A percentile compares a stretch with the other conserved stretches of the same genome.
Evolutionary conservation across 768 basidiomycete genomes (phyloP).

Genomic region (Holtermannia corniformis): DNA sequence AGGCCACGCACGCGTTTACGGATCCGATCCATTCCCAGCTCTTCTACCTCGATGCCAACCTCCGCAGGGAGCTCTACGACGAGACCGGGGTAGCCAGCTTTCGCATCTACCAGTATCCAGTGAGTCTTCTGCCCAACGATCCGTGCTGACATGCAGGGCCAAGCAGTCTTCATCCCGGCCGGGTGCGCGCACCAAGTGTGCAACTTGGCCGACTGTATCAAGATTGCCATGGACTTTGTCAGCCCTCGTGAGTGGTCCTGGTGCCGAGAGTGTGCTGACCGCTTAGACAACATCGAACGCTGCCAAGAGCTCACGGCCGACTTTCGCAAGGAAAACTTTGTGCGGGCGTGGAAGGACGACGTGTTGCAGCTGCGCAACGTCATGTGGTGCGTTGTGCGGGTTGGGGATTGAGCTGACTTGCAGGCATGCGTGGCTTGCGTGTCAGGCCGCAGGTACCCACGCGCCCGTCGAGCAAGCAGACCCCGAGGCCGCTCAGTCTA

Average conservation of each 20-base stretch:
- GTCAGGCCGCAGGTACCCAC: too few relatives aligned
- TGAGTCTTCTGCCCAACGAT: constrained; percentile 15
- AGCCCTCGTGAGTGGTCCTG: constrained; percentile 50
- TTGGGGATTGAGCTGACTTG: not conserved
- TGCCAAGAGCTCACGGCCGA: constrained; percentile 79
- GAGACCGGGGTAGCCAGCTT: constrained; percentile 64
- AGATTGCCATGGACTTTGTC: constrained; percentile 90
- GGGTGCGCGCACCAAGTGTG: constrained; percentile 60
- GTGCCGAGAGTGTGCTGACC: not conserved
- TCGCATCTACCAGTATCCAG: constrained; percentile 79
- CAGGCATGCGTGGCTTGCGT: not conserved
- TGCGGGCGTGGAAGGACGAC: constrained; percentile 86
- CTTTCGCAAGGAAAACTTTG: constrained; percentile 81
- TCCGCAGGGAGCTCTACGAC: constrained; percentile 60
- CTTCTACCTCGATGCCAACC: constrained; percentile 64
- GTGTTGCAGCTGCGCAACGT: constrained; percentile 81
- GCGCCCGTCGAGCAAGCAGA: too few relatives aligned
- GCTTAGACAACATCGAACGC: constrained; percentile 64
- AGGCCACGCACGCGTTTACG: constrained; percentile 18
- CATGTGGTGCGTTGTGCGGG: constrained; percentile 59
- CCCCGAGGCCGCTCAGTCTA: too few relatives aligned
- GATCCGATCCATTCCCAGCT: constrained; percentile 90
- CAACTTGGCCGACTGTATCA: constrained; percentile 89
- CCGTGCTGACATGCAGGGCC: constrained; percentile 43
- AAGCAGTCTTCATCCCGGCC: constrained; percentile 91